These are phyloP conservation scores for Aurinia saxatilis DNA, from an alignment of 345 rosid species.

Conservation along the genomic window DNA sequence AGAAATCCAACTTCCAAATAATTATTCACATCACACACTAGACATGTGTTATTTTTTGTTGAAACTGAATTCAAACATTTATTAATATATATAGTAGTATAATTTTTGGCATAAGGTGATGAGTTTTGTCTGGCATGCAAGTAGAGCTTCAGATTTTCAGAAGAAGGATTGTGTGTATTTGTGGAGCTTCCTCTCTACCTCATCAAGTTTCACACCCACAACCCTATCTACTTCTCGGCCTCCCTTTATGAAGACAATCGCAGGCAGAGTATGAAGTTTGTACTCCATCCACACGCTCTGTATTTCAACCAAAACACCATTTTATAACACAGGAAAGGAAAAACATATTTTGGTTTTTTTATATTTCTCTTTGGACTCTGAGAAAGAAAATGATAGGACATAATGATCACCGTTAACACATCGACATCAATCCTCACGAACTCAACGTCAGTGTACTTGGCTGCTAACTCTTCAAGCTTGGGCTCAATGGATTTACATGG, in stretches of 20 bases:
- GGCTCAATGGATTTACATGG: constrained; percentile 65
- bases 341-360: too few relatives aligned
- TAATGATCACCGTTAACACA: constrained; percentile 34
- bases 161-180: constrained; percentile 27
- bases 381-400: neutral
- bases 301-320: neutral
- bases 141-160: neutral
- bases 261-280: constrained; percentile 41
- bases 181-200: constrained; percentile 53
- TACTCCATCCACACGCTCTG: constrained; percentile 46
- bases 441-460: constrained; percentile 44
- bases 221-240: constrained; percentile 54
- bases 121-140: neutral
- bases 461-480: constrained; percentile 41
- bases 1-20: neutral
- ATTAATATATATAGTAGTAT: neutral
- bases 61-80: neutral
- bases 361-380: neutral
- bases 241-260: constrained; percentile 51
- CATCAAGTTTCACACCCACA: constrained; percentile 48
- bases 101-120: constrained; percentile 6
- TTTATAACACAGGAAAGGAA: neutral
- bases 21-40: neutral
- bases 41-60: neutral
- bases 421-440: constrained; percentile 79